Evolutionary conservation across 2,329 filamentous ascomycete genomes (phyloP).

Genomic region (Ceratocystiopsis sp.): DNA sequence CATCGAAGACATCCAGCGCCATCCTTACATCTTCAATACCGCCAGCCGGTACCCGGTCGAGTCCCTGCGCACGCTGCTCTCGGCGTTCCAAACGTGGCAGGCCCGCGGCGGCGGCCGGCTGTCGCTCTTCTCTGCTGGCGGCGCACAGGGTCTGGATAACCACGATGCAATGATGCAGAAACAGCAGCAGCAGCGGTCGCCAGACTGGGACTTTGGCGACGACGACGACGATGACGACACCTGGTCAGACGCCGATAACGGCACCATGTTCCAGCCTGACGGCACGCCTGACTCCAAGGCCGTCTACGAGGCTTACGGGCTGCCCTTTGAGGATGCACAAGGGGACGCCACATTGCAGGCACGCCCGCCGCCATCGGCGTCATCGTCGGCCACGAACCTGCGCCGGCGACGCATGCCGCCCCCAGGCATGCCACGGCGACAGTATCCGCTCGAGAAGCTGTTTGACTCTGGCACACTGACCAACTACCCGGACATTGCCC

Average conservation of each 20-base stretch:
- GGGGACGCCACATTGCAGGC: not conserved
- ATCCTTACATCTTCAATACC: slow-evolving; percentile 51
- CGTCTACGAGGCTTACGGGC: slow-evolving; percentile 38
- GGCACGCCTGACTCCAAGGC: slow-evolving; percentile 32
- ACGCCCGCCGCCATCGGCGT: slow-evolving; percentile 29
- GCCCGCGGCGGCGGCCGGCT: slow-evolving; percentile 52
- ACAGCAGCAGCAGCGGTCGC: no score
- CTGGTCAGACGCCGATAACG: slow-evolving; percentile 15
- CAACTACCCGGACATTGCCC: slow-evolving; percentile 46
- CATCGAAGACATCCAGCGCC: slow-evolving; percentile 51
- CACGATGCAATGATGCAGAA: not conserved
- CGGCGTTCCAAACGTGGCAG: slow-evolving; percentile 61
- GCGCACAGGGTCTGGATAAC: slow-evolving; percentile 30
- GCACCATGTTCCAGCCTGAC: no score
- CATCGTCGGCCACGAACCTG: slow-evolving; percentile 26
- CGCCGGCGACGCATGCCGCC: slow-evolving; percentile 33
- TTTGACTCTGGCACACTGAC: slow-evolving; percentile 50
- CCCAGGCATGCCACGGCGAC: slow-evolving; percentile 39
- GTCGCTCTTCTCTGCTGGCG: slow-evolving; percentile 43
- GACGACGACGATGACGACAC: no score
- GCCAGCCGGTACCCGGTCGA: slow-evolving; percentile 45
- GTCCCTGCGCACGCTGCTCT: slow-evolving; percentile 46
- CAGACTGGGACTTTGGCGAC: slow-evolving; percentile 46
- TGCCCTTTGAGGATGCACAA: no score
- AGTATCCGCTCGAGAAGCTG: slow-evolving; percentile 44